Percentiles rank a stretch among this genome's conserved stretches.
phyloP scores from a whole-genome alignment of 2,329 filamentous ascomycete species.

The Colletotrichum noveboracense region DNA sequence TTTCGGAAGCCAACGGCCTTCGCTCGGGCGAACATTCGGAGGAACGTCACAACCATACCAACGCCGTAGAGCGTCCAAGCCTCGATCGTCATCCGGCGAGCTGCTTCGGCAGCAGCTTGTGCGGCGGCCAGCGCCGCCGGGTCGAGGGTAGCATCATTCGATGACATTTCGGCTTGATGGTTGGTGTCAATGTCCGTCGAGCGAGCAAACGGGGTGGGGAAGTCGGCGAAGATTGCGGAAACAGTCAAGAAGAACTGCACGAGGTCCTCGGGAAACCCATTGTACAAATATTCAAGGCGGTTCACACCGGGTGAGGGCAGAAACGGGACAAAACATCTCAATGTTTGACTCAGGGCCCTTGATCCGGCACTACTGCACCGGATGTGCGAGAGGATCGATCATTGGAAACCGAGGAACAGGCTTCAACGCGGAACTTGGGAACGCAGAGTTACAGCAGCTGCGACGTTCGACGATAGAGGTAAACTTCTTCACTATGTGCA shows the following conservation, averaged over 20 bases:
- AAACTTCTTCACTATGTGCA: neutral
- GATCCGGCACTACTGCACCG: neutral
- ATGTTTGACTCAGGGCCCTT: neutral
- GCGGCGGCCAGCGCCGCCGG: slow-evolving; percentile 26
- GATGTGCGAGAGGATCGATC: neutral
- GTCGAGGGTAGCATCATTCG: neutral
- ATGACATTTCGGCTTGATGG: neutral
- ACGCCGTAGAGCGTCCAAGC: slow-evolving; percentile 32
- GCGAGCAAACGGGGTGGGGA: neutral
- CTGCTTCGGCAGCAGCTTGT: slow-evolving; percentile 25
- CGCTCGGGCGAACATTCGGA: slow-evolving; percentile 34
- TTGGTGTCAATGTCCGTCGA: neutral
- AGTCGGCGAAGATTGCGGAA: neutral
- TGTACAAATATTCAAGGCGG: neutral
- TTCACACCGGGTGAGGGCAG: neutral
- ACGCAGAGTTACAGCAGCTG: neutral
- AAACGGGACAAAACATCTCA: neutral
- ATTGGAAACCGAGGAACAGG: neutral
- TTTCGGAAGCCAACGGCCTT: slow-evolving; percentile 26
- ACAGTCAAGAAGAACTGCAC: neutral
- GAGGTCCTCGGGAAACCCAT: neutral
- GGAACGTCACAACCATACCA: slow-evolving; percentile 27
- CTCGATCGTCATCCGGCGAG: slow-evolving; percentile 23
- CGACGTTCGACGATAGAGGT: neutral
- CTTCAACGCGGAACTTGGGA: neutral